These are phyloP conservation scores for Letharia lupina DNA, from an alignment of 495 filamentous ascomycete species.

Conservation along the genomic window DNA sequence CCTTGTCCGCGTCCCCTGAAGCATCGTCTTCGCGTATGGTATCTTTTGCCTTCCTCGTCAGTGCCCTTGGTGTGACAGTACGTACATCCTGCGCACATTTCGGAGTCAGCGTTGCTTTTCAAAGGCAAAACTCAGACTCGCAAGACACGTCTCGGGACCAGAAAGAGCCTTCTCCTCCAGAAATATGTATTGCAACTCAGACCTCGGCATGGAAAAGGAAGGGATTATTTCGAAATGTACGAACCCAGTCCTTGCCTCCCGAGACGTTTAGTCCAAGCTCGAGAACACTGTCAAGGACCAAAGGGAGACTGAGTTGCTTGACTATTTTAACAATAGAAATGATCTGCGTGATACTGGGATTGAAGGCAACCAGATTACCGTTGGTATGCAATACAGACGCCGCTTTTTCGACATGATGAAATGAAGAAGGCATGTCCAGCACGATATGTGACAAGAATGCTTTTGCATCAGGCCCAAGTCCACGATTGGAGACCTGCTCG, in stretches of 20 bases:
- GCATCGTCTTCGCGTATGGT: background rate
- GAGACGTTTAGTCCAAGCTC: slow-evolving; percentile 54
- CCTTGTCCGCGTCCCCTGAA: background rate
- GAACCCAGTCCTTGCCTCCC: slow-evolving; percentile 36
- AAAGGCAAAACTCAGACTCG: background rate
- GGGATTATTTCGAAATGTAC: background rate
- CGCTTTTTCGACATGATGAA: slow-evolving; percentile 51
- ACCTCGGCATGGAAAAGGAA: too few relatives aligned
- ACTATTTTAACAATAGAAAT: slow-evolving; percentile 48
- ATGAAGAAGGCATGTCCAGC: slow-evolving; percentile 58
- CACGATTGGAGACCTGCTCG: slow-evolving; percentile 34
- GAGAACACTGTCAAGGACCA: slow-evolving; percentile 53
- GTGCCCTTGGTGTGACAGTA: slow-evolving; percentile 38
- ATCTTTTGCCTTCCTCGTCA: slow-evolving; percentile 6
- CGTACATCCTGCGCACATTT: slow-evolving; percentile 55
- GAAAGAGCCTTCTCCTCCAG: too few relatives aligned
- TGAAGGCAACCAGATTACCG: slow-evolving; percentile 59
- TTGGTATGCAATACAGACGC: slow-evolving; percentile 48
- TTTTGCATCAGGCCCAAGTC: slow-evolving; percentile 23
- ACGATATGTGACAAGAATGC: slow-evolving; percentile 61
- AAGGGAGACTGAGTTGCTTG: slow-evolving; percentile 41
- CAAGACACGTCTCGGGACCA: too few relatives aligned
- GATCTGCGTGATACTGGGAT: slow-evolving; percentile 71
- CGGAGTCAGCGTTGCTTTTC: background rate
- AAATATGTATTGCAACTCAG: too few relatives aligned